These are phyloP conservation scores for Citrus trifoliata DNA, from an alignment of 345 rosid genomes.

Conservation along the genomic window DNA sequence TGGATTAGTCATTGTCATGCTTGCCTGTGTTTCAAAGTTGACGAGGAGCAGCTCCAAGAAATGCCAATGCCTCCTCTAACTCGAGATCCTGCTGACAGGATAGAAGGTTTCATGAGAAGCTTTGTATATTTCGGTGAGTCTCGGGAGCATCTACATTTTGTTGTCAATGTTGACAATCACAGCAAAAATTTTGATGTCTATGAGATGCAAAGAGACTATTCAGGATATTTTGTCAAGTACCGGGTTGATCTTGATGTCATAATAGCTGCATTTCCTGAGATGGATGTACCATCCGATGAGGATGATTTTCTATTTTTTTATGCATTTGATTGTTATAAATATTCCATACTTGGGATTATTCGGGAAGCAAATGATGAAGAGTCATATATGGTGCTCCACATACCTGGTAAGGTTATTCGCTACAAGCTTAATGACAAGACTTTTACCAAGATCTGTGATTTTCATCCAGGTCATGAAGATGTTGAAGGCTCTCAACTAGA, in stretches of 20 bases:
- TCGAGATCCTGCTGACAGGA: background rate
- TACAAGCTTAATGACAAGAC: conserved; percentile 24
- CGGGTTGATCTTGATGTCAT: conserved; percentile 29
- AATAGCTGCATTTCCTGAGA: conserved; percentile 31
- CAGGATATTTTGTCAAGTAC: conserved; percentile 34
- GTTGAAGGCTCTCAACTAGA: background rate
- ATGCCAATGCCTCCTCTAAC: conserved; percentile 26
- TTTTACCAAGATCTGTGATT: conserved; percentile 8
- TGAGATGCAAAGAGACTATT: conserved; percentile 29
- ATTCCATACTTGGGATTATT: conserved; percentile 22
- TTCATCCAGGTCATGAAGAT: background rate
- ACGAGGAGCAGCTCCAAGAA: conserved; percentile 23
- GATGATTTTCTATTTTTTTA: too few relatives aligned
- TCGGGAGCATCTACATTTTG: conserved; percentile 22
- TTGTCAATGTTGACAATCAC: conserved; percentile 16
- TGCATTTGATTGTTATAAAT: background rate
- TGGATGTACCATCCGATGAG: background rate
- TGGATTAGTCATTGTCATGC: conserved; percentile 25
- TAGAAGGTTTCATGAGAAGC: too few relatives aligned
- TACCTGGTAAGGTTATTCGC: conserved; percentile 18
- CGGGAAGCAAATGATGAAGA: conserved; percentile 25
- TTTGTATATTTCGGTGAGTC: conserved; percentile 23
- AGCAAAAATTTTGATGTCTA: conserved; percentile 21
- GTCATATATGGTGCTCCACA: conserved; percentile 30
- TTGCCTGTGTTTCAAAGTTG: conserved; percentile 24